Conservation (phyloP, 1,284 basidiomycete genomes). For the Golubevia sp. region DNA sequence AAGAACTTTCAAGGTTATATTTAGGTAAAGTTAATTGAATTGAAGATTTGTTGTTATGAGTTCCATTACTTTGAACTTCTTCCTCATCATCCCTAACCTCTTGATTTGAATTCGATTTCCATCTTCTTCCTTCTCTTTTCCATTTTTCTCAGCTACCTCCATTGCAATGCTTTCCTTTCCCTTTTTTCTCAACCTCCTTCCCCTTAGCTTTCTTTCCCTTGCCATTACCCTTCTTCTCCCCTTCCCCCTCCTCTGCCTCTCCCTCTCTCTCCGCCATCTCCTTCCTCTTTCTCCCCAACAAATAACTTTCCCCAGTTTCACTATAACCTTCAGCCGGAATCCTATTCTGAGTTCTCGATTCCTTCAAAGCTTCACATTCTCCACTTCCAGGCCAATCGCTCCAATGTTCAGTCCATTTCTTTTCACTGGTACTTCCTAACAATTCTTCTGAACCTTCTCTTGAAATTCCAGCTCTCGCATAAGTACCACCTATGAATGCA, state of each 20-base stretch:
- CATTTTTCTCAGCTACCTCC: neutral
- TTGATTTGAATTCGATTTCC: too few species aligned
- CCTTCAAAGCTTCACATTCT: slow-evolving; percentile 35
- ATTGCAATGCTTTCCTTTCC: neutral
- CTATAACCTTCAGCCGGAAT: slow-evolving; percentile 46
- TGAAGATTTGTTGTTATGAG: too few species aligned
- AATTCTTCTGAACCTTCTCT: slow-evolving; percentile 26
- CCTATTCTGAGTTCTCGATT: slow-evolving; percentile 40
- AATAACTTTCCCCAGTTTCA: slow-evolving; percentile 15
- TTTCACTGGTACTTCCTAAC: slow-evolving; percentile 32
- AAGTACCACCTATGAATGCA: slow-evolving; percentile 30
- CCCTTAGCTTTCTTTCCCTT: neutral
- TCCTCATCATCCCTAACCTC: too few species aligned
- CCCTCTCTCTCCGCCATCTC: slow-evolving; percentile 2
- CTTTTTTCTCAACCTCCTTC: neutral
- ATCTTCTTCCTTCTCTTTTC: too few species aligned
- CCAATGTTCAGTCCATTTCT: slow-evolving; percentile 42
- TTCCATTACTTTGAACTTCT: too few species aligned
- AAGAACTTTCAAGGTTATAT: too few species aligned
- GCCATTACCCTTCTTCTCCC: neutral
- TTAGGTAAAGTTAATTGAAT: too few species aligned
- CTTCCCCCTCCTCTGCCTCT: neutral
- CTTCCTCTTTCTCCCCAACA: neutral
- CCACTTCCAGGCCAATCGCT: slow-evolving; percentile 44
- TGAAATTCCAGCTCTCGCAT: slow-evolving; percentile 29